Conservation (phyloP, 495 filamentous ascomycete species). For the Hypoxylon fragiforme region DNA sequence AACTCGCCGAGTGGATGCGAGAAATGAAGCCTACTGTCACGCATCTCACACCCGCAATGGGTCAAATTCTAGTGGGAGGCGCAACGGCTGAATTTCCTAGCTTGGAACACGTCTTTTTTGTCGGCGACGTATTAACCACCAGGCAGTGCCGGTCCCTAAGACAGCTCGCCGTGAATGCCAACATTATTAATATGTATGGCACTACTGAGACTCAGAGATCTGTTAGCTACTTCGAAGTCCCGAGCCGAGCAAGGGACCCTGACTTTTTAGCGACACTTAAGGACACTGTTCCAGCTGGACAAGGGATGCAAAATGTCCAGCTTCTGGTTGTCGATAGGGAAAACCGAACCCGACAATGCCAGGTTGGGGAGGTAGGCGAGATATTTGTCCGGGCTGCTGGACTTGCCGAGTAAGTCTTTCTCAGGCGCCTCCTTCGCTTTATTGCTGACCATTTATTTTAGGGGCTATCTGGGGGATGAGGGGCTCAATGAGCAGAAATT, state of each 20-base stretch:
- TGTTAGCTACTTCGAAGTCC: conserved; percentile 86
- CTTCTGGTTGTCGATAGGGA: conserved; percentile 86
- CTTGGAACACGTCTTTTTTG: conserved; percentile 85
- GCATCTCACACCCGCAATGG: conserved; percentile 94
- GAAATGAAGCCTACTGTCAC: conserved; percentile 79
- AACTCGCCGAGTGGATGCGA: conserved; percentile 88
- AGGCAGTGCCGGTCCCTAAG: conserved; percentile 82
- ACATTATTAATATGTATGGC: conserved; percentile 89
- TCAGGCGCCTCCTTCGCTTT: neutral
- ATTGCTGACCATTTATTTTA: conserved; percentile 6
- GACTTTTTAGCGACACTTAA: conserved; percentile 69
- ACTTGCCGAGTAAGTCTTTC: conserved; percentile 65
- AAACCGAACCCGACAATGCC: conserved; percentile 71
- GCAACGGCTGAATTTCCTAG: conserved; percentile 74
- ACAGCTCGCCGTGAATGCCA: conserved; percentile 74
- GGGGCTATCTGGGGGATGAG: conserved; percentile 72
- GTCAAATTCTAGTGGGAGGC: conserved; percentile 89
- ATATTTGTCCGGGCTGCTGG: conserved; percentile 88
- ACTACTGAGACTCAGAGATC: conserved; percentile 89
- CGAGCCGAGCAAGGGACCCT: conserved; percentile 66
- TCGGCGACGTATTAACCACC: conserved; percentile 89
- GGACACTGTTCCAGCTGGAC: conserved; percentile 84
- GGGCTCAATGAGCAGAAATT: conserved; percentile 80
- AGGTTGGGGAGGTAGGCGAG: conserved; percentile 81
- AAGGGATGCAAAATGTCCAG: conserved; percentile 92